These are phyloP conservation scores for Penicillium sp. DNA, from an alignment of 2,329 filamentous ascomycete species.

Conservation along the genomic window DNA sequence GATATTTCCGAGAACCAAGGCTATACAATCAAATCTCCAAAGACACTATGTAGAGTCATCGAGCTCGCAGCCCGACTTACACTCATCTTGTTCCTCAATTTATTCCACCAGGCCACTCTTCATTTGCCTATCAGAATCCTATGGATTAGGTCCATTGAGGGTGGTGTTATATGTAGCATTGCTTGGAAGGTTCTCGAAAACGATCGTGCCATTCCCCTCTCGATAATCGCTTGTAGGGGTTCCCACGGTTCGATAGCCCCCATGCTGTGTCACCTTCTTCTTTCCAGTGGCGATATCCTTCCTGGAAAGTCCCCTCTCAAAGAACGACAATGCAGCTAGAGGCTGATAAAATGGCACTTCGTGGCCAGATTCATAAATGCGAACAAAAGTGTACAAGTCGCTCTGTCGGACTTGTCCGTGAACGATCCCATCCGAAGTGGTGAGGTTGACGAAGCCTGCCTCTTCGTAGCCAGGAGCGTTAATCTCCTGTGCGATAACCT, in stretches of 20 bases:
- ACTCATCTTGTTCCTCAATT: neutral
- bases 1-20: no score
- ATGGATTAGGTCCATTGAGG: constrained; percentile 43
- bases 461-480: constrained; percentile 13
- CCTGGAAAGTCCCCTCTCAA: constrained; percentile 50
- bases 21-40: no score
- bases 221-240: constrained; percentile 14
- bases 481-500: constrained; percentile 16
- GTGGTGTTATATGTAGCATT: constrained; percentile 53
- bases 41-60: no score
- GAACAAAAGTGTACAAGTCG: constrained; percentile 16
- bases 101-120: neutral
- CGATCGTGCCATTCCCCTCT: constrained; percentile 38
- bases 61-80: neutral
- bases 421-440: constrained; percentile 14
- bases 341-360: constrained; percentile 59
- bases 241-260: constrained; percentile 12
- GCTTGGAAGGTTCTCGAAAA: constrained; percentile 42
- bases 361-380: constrained; percentile 48
- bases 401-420: constrained; percentile 20
- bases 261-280: constrained; percentile 2
- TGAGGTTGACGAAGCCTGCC: constrained; percentile 18
- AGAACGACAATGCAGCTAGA: constrained; percentile 50
- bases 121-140: neutral
- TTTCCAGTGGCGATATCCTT: constrained; percentile 53